These are phyloP conservation scores for Alternaria rosae DNA, from an alignment of 2,329 filamentous ascomycete species.

Conservation along the genomic window DNA sequence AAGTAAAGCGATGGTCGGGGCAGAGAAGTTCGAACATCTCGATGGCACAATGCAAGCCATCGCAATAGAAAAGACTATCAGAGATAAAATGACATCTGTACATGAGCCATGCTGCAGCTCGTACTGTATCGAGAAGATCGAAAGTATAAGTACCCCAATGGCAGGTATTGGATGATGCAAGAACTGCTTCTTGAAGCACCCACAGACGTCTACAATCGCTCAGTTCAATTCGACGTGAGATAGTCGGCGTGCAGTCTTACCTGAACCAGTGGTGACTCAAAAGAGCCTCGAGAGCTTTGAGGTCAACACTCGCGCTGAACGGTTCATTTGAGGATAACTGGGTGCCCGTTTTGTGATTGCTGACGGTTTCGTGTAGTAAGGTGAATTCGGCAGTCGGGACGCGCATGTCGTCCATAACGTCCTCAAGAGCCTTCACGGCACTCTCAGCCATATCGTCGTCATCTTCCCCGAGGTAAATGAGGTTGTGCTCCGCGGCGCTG, in stretches of 20 bases:
- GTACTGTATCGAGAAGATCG: background rate
- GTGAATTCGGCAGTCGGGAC: rapidly evolving
- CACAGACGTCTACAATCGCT: background rate
- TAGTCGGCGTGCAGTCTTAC: background rate
- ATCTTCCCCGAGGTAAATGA: background rate
- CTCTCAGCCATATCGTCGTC: background rate
- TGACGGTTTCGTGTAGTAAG: rapidly evolving
- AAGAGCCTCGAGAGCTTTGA: background rate
- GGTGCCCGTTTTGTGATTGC: rapidly evolving
- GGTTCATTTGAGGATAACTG: rapidly evolving
- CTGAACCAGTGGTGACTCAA: background rate
- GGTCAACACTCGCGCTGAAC: rapidly evolving
- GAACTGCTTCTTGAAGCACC: background rate
- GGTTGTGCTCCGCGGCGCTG: background rate
- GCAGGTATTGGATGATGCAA: background rate
- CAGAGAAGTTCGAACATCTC: background rate
- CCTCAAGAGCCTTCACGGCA: background rate
- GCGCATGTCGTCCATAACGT: background rate
- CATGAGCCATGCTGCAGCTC: rapidly evolving
- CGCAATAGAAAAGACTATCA: rapidly evolving
- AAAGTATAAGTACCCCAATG: background rate
- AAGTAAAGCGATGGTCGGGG: background rate
- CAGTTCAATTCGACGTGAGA: rapidly evolving
- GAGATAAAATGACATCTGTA: background rate
- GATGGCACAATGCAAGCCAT: rapidly evolving